These are phyloP conservation scores for Penicillium coprophilum DNA, from an alignment of 495 filamentous ascomycete genomes.

Conservation along the genomic window DNA sequence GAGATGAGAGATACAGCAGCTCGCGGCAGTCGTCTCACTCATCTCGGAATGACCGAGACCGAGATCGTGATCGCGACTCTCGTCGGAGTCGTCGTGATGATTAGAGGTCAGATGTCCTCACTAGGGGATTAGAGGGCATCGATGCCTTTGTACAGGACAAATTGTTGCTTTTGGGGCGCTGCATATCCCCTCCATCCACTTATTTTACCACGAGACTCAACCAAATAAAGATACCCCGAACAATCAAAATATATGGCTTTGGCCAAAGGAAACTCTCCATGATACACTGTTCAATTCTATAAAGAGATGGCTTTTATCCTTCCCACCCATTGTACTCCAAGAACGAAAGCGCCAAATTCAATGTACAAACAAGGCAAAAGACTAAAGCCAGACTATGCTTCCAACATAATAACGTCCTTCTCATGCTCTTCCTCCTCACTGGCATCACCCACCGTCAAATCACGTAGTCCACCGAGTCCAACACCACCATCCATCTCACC, in stretches of 20 bases:
- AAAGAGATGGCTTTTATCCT: constrained; percentile 32
- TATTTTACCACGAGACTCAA: background rate
- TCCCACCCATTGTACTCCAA: constrained; percentile 29
- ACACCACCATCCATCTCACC: constrained; percentile 82
- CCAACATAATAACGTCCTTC: constrained; percentile 49
- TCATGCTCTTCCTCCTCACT: constrained; percentile 38
- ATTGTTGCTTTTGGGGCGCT: constrained; percentile 1
- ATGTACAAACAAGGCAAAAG: constrained; percentile 28
- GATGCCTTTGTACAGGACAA: constrained; percentile 12
- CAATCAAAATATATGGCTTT: constrained; percentile 1
- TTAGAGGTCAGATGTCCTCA: constrained; percentile 14
- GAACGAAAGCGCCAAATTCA: constrained; percentile 31
- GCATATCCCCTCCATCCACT: background rate
- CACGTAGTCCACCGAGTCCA: constrained; percentile 39
- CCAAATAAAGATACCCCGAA: constrained; percentile 28
- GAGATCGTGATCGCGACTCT: constrained; percentile 35
- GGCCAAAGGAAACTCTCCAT: background rate
- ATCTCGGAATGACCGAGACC: constrained; percentile 34
- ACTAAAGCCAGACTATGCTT: constrained; percentile 26
- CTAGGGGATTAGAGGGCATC: background rate
- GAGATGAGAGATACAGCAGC: constrained; percentile 38
- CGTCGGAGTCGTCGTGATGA: constrained; percentile 35
- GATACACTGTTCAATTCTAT: constrained; percentile 25
- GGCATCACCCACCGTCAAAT: constrained; percentile 15
- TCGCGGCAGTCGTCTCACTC: constrained; percentile 39